These are phyloP conservation scores for Elaeis guineensis DNA, from an alignment of 176 grass and related monocot genomes.

Conservation along the genomic window DNA sequence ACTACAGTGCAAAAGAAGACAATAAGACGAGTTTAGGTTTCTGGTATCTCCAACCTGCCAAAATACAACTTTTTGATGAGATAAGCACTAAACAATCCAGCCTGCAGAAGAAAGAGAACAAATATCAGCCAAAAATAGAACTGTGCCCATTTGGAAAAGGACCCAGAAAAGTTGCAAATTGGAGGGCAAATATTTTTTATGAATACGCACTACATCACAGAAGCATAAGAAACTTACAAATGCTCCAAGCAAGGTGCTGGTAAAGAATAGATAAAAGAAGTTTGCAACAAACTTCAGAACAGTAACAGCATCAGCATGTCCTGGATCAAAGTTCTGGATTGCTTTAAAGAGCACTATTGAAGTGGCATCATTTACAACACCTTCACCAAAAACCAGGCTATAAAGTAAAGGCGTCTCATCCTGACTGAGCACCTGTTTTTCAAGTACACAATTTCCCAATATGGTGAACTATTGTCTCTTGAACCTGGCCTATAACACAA, in stretches of 20 bases:
- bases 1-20: not conserved
- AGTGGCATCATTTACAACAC: slow-evolving; percentile 96
- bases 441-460: not conserved
- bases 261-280: slow-evolving; percentile 61
- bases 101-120: slow-evolving; percentile 28
- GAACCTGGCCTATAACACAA: not conserved
- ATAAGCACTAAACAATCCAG: slow-evolving; percentile 88
- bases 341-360: slow-evolving; percentile 92
- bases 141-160: no score
- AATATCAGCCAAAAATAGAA: slow-evolving; percentile 1
- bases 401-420: slow-evolving; percentile 92
- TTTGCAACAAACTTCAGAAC: slow-evolving; percentile 48
- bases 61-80: slow-evolving; percentile 90
- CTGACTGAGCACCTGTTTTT: slow-evolving; percentile 63
- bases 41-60: slow-evolving; percentile 51
- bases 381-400: slow-evolving; percentile 95
- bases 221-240: slow-evolving; percentile 50
- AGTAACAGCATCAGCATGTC: slow-evolving; percentile 26
- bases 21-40: not conserved
- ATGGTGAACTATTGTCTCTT: not conserved
- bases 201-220: not conserved
- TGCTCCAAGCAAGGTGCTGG: slow-evolving; percentile 80
- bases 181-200: no score
- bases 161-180: no score
- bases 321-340: slow-evolving; percentile 66